phyloP scores from a whole-genome alignment of 331 rosid species.

The Spiraea crenata region DNA sequence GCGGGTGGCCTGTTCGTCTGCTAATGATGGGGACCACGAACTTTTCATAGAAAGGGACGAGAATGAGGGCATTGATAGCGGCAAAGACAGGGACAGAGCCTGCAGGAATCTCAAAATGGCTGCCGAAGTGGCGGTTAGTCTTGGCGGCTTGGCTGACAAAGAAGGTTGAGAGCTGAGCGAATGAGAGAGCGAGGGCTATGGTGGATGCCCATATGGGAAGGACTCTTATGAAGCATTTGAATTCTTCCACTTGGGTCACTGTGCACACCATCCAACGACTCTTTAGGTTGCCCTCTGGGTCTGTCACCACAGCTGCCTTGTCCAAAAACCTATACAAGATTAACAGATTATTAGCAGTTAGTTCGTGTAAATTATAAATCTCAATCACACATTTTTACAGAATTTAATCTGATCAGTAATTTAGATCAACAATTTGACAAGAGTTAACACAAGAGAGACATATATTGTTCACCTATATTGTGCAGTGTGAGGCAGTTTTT shows the following conservation, averaged over 20 bases:
- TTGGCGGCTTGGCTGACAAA: conserved; percentile 52
- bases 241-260: conserved; percentile 62
- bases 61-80: conserved; percentile 39
- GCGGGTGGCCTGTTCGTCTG: conserved; percentile 37
- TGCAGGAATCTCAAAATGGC: conserved; percentile 37
- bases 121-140: conserved; percentile 39
- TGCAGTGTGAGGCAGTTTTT: conserved; percentile 38
- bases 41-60: conserved; percentile 50
- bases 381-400: neutral
- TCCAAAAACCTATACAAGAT: conserved; percentile 44
- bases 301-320: conserved; percentile 44
- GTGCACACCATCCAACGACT: conserved; percentile 51
- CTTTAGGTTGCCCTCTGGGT: conserved; percentile 20
- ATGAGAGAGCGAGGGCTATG: conserved; percentile 47
- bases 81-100: conserved; percentile 45
- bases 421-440: no score
- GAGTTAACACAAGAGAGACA: neutral
- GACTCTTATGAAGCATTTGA: conserved; percentile 45
- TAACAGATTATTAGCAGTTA: no score
- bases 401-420: neutral
- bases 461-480: conserved; percentile 39
- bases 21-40: conserved; percentile 37
- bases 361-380: no score
- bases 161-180: conserved; percentile 48
- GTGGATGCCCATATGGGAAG: conserved; percentile 59